These are phyloP conservation scores for Epichloe aotearoae DNA, from an alignment of 2,329 filamentous ascomycete genomes.

Conservation along the genomic window DNA sequence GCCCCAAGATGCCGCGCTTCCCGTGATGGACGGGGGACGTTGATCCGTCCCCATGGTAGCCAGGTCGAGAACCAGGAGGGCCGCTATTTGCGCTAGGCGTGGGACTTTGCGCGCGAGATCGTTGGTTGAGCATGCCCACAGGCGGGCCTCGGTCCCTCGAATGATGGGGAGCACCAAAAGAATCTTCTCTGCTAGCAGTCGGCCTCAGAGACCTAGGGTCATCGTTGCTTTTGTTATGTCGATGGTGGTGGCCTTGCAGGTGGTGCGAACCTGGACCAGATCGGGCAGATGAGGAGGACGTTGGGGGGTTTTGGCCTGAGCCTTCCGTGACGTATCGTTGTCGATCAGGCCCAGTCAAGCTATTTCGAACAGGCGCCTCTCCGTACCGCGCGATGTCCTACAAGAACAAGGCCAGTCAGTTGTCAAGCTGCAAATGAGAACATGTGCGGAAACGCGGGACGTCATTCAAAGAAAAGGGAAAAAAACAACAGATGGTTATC, in stretches of 20 bases:
- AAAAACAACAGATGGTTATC: not conserved
- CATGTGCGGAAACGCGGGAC: not conserved
- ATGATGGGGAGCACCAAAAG: conserved; percentile 26
- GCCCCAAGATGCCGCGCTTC: conserved; percentile 37
- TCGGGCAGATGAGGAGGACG: conserved; percentile 49
- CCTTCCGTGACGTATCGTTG: conserved; percentile 48
- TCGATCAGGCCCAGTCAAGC: conserved; percentile 55
- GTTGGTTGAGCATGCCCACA: conserved; percentile 30
- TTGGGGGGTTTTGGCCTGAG: conserved; percentile 34
- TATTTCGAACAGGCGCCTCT: conserved; percentile 62
- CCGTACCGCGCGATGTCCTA: conserved; percentile 66
- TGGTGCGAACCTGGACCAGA: conserved; percentile 49
- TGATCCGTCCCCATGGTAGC: conserved; percentile 35
- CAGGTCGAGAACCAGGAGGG: conserved; percentile 33
- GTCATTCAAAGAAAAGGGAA: not conserved
- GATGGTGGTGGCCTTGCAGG: conserved; percentile 48
- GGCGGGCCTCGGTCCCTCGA: conserved; percentile 40
- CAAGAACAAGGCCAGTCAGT: conserved; percentile 2
- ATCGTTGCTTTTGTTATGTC: conserved; percentile 59
- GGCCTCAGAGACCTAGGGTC: conserved; percentile 55
- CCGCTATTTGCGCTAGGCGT: conserved; percentile 62
- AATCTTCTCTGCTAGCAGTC: conserved; percentile 62
- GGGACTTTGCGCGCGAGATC: conserved; percentile 62
- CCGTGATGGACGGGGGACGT: conserved; percentile 40
- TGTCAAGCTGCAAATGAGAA: not conserved